Evolutionary conservation across 345 rosid genomes (phyloP), one percentile per base, ranked within the genome.

Genomic region (Corchorus olitorius): DNA sequence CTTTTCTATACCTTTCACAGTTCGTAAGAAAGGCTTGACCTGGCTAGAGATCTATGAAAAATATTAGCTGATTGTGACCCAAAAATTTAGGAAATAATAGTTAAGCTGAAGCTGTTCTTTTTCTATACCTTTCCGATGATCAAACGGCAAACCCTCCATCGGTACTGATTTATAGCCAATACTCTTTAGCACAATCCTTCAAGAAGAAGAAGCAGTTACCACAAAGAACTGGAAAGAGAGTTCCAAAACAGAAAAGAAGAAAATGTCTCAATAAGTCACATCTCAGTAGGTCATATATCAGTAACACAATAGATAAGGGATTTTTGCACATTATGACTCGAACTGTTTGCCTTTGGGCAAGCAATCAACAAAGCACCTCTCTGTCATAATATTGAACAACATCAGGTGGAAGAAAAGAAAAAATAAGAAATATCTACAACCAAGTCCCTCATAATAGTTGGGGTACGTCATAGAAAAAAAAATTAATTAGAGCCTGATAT

Each of bases 121-220:
- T 37, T 4, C n/a, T 41, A 78, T 85, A 93, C 99, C 98, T 90
- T 87, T 89, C 68, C 81, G 81, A 77, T 92, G 83, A 81, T 93
- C 95, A 76, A 96, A 96, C 19, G 95, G 93, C 75, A 93, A 83
- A 59, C 93, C 97, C 66, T 86, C 75, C 55, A 91, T 82, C 35
- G 92, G 92, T 64, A 89, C 84, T 8, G 98, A 89, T 86, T 91
- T 93, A 86, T 96, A 96, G 75, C 99, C 99, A 76, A 96, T 91
- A 90, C 97, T 91, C 87, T 89, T 96, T 78, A 92, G 78, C 83
- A 92, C 97, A 78, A 92, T 41, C 88, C 99, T 96, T 78, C 74
- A 81, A 70, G 72, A 70, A 78, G 77, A 66, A 55, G 66, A 59
- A 70, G 41, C 76, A 11, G 72, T 70, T 75, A 55, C 43, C 46